Conservation (phyloP, 2,329 filamentous ascomycete species). For the Diaporthe batatas region DNA sequence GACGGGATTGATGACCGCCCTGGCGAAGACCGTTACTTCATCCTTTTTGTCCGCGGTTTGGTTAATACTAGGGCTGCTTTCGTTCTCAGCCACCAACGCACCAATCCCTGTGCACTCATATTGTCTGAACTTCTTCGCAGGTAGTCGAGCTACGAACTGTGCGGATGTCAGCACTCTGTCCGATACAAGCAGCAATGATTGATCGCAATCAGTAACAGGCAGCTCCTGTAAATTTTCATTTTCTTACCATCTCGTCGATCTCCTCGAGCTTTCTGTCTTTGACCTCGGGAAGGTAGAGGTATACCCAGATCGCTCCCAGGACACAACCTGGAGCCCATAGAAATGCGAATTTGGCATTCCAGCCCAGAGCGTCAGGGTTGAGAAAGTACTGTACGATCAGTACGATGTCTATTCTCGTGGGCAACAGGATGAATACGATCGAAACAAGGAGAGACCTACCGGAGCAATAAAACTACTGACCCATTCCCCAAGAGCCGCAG, state of each 20-base stretch:
- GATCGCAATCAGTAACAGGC: neutral
- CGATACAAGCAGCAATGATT: neutral
- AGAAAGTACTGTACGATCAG: constrained; percentile 13
- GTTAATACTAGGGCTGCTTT: neutral
- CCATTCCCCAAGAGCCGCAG: neutral
- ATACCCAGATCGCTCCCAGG: constrained; percentile 5
- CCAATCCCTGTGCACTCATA: constrained; percentile 50
- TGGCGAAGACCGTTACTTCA: constrained; percentile 10
- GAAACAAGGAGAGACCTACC: neutral
- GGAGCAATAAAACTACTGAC: constrained; percentile 8
- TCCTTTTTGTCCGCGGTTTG: constrained; percentile 1
- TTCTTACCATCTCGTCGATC: constrained; percentile 70
- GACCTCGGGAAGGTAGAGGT: constrained; percentile 79
- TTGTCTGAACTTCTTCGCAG: constrained; percentile 56
- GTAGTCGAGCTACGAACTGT: constrained; percentile 50
- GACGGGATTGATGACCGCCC: neutral
- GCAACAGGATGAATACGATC: too few species aligned
- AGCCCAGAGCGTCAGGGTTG: constrained; percentile 5
- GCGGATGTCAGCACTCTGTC: constrained; percentile 39
- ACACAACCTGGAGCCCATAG: neutral
- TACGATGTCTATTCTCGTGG: neutral
- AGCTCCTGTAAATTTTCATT: too few species aligned
- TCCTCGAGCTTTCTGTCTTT: constrained; percentile 78
- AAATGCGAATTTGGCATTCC: constrained; percentile 7
- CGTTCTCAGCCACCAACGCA: neutral